These are phyloP conservation scores for Takashimella koratensis DNA, from an alignment of 1,284 basidiomycete species.

Conservation along the genomic window DNA sequence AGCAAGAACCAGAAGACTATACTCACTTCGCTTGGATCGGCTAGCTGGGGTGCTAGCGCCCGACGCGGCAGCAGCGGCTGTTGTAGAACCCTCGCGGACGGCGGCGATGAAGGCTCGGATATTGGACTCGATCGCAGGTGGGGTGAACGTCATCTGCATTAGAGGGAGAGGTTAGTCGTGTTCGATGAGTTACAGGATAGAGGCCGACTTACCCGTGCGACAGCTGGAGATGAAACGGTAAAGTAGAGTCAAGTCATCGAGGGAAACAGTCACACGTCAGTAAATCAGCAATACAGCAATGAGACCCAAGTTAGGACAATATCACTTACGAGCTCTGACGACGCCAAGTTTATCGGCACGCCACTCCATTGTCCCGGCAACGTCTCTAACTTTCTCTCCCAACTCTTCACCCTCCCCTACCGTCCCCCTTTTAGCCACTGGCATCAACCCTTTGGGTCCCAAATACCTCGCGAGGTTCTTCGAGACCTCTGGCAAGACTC, in stretches of 20 bases:
- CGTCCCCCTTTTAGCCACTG: conserved; percentile 86
- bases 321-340: conserved; percentile 67
- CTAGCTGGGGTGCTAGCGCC: conserved; percentile 13
- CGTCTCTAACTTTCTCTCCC: conserved; percentile 69
- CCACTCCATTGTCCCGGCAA: conserved; percentile 86
- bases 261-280: not conserved
- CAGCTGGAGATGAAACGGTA: conserved; percentile 11
- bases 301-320: too few relatives aligned
- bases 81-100: conserved; percentile 51
- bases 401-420: conserved; percentile 74
- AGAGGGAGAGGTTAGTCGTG: not conserved
- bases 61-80: conserved; percentile 19
- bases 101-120: conserved; percentile 71
- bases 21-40: conserved; percentile 29
- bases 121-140: conserved; percentile 73
- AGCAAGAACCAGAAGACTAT: too few relatives aligned
- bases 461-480: conserved; percentile 80
- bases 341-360: conserved; percentile 83
- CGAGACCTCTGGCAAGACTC: conserved; percentile 72
- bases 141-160: conserved; percentile 65
- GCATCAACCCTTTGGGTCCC: conserved; percentile 94
- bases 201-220: conserved; percentile 14
- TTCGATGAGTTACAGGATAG: not conserved
- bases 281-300: too few relatives aligned
- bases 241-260: not conserved